Evolutionary conservation across 805 yeast species (phyloP), one percentile per base, ranked within the genome.

Genomic region (Kodamaea sagamina): DNA sequence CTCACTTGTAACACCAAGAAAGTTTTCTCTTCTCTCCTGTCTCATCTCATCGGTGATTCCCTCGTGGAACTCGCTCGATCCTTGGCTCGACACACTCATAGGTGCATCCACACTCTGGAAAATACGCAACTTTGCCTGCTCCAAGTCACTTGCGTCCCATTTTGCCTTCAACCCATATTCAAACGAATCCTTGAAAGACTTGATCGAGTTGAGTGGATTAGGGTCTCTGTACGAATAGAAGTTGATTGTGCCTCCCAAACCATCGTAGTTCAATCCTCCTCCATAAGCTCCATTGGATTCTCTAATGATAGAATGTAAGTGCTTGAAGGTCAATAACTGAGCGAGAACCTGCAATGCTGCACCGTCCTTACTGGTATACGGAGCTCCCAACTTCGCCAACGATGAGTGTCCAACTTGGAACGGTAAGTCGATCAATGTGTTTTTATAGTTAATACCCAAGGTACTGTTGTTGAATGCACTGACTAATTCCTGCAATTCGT

Each of bases 221-320:
- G 99, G 99, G 62, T 93, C 99, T 53, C 99, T 77, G 68, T 92
- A 93, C 0, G 98, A 89, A 65, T 85, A 93, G 66, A 75, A 89
- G 25, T 86, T 77, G 55, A 92, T 79, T 2, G 82, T 54, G 0
- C 97, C 98, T 39, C 86, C 88, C 16, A 87, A 59, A 0, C 92
- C 89, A 59, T 84, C 86, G 61, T 83, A 93, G 6, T 78, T 67
- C 4, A 95, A 86, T 3, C 99, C 99, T 4, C 96, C 98, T 6
- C 99, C 99, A 59, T 93, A 93, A 0, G 99, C 99, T 46, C 99
- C 99, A 44, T 96, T 96, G 56, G 92, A 81, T 59, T 93, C 99
- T 51, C 99, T 78, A 28, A 93, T 81, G 50, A 89, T 96, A 9
- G 88, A 78, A 62, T 93, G 99, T 38, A 93, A 68, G 52, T 86